A percentile compares a stretch with the other conserved stretches of the same genome.
Conservation (phyloP, 1,139 yeast species). For the Saccharomyces hybrid region DNA sequence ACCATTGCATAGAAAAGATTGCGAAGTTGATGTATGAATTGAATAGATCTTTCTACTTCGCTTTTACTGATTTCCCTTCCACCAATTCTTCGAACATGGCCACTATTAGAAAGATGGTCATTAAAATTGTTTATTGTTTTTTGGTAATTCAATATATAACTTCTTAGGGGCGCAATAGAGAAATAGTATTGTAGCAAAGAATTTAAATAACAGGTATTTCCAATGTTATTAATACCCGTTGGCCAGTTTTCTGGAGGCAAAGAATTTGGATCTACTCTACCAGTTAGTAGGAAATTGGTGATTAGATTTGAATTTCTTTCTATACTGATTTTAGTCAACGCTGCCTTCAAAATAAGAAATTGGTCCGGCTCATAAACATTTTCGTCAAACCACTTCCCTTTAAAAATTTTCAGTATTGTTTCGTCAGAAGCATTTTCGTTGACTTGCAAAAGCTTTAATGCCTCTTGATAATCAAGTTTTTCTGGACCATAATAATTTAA, state of each 20-base stretch:
- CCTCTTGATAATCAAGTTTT: slow-evolving; percentile 30
- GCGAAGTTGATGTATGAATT: slow-evolving; percentile 66
- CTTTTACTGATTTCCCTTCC: slow-evolving; percentile 67
- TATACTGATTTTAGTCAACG: slow-evolving; percentile 43
- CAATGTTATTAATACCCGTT: slow-evolving; percentile 85
- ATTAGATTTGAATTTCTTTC: slow-evolving; percentile 47
- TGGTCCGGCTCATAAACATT: slow-evolving; percentile 32
- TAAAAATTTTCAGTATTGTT: slow-evolving; percentile 49
- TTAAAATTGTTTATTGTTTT: slow-evolving; percentile 19
- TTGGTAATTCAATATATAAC: slow-evolving; percentile 49
- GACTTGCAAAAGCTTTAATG: slow-evolving; percentile 41
- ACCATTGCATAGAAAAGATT: slow-evolving; percentile 66
- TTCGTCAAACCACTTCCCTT: slow-evolving; percentile 37
- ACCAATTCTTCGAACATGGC: slow-evolving; percentile 59
- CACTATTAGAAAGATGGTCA: slow-evolving; percentile 24
- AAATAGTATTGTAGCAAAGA: slow-evolving; percentile 85
- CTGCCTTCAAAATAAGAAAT: slow-evolving; percentile 43
- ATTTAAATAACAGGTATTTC: slow-evolving; percentile 90
- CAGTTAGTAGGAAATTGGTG: slow-evolving; percentile 46
- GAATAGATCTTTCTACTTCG: slow-evolving; percentile 75
- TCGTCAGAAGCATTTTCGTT: slow-evolving; percentile 45
- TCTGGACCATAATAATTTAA: slow-evolving; percentile 26
- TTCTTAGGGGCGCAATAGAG: slow-evolving; percentile 73
- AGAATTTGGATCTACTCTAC: slow-evolving; percentile 52
- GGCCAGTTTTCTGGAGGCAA: slow-evolving; percentile 70